These are phyloP conservation scores for Metschnikowia proteae DNA, from an alignment of 805 yeast genomes.

Conservation along the genomic window DNA sequence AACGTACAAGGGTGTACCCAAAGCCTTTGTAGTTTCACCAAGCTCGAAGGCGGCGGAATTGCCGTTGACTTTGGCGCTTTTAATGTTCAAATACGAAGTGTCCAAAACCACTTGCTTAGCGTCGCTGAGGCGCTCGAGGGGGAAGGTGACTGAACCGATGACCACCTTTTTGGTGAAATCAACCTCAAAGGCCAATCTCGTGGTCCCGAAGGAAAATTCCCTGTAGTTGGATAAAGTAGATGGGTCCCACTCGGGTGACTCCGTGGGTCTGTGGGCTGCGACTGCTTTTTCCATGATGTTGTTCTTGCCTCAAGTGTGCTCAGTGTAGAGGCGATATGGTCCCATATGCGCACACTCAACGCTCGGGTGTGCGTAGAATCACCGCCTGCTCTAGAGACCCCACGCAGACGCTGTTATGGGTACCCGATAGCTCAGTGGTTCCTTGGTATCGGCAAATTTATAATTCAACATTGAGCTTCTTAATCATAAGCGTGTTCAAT, in stretches of 20 bases:
- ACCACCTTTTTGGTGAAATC: slow-evolving; percentile 51
- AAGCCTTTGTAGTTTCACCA: slow-evolving; percentile 44
- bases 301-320: neutral
- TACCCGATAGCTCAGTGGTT: no score
- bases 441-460: no score
- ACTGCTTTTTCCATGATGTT: slow-evolving; percentile 11
- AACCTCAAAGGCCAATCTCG: slow-evolving; percentile 52
- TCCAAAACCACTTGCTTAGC: slow-evolving; percentile 55
- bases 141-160: slow-evolving; percentile 51
- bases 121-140: slow-evolving; percentile 30
- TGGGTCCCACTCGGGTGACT: slow-evolving; percentile 47
- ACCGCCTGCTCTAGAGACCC: neutral
- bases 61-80: slow-evolving; percentile 43
- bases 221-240: slow-evolving; percentile 75
- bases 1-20: slow-evolving; percentile 56
- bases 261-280: slow-evolving; percentile 14
- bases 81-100: slow-evolving; percentile 57
- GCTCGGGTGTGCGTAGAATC: neutral
- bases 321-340: neutral
- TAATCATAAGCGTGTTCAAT: no score
- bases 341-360: neutral
- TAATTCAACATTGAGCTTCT: no score
- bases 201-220: slow-evolving; percentile 47
- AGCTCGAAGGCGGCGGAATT: slow-evolving; percentile 28
- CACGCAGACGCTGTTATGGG: no score